phyloP scores from a whole-genome alignment of 176 grass and related monocot species.

The Dactylis glomerata region DNA sequence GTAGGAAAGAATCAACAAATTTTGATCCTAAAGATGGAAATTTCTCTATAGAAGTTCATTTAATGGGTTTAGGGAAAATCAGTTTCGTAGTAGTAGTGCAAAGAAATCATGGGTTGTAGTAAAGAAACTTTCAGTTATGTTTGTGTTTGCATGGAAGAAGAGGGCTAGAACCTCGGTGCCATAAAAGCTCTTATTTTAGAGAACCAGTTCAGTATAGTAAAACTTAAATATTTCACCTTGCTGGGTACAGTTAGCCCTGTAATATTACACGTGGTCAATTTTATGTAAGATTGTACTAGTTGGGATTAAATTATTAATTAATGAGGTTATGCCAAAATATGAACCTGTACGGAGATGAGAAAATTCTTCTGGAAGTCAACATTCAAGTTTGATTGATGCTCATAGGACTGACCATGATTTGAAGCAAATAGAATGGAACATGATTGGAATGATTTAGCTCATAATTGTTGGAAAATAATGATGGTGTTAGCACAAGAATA shows the following conservation, averaged over 20 bases:
- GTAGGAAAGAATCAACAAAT: neutral
- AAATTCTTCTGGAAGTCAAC: neutral
- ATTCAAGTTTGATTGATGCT: slow-evolving; percentile 5
- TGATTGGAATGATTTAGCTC: neutral
- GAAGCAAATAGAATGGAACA: neutral
- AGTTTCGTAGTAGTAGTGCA: neutral
- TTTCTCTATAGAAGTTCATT: neutral
- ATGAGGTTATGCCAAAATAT: neutral
- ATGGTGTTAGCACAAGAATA: neutral
- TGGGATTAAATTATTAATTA: slow-evolving; percentile 1
- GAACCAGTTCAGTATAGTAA: neutral
- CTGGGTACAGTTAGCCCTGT: neutral
- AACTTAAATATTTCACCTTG: neutral
- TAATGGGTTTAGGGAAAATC: neutral
- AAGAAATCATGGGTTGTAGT: neutral
- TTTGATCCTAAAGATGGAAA: neutral
- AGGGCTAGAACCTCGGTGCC: neutral
- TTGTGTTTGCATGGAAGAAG: slow-evolving; percentile 17
- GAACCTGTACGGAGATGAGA: slow-evolving; percentile 12
- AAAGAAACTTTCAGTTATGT: neutral
- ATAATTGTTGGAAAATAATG: slow-evolving; percentile 31
- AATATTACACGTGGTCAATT: neutral
- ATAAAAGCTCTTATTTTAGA: neutral
- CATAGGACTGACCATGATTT: neutral
- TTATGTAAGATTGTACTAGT: neutral